Evolutionary conservation across 768 basidiomycete species (phyloP), one percentile per base, ranked within the genome.

Genomic region (Podaxis mareebaensis): DNA sequence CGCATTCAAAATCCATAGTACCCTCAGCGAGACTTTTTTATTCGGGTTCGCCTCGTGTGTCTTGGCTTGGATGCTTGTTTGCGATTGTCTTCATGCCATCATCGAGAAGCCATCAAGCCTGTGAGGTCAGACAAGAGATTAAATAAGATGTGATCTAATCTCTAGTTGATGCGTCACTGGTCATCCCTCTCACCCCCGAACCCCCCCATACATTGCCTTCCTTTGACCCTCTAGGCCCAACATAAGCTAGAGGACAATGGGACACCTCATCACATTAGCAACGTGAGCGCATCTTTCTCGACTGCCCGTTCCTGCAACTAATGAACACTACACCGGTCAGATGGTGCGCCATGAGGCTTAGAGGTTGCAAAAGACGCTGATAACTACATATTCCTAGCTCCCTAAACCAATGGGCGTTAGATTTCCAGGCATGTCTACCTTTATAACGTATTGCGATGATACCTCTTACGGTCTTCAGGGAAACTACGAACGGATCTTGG

Each of bases 371-470:
- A 26, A 44, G 13, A 22, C 42, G 22, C 22, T 58, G 22, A 60
- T 53, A 13, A 60, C 54, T 30, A 52, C 65, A 68, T 64, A 22
- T 51, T 63, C 36, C 60, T 68, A 96, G 95, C 73, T 95, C 95
- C 15, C 80, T 99, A 30, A 96, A 98, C 70, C 96, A 99, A 76
- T 98, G 96, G 95, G 92, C 97, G 6, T 77, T 99, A 42, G 96
- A 98, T 74, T 98, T 98, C 65, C 88, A 96, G 72, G 95, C 91
- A 70, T 65, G 78, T 65, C 13, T 30, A 46, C 5, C 2, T 8
- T 36, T 46, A 28, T n/a, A 6, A 13, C 33, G 0, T 10, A 4
- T 20, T 1, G 12, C 4, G 54, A 38, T 28, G 8, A 12, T 52
- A 52, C 46, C 15, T 11, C 51, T 22, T 33, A 11, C 58, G 68